Evolutionary conservation across 1,284 basidiomycete genomes (phyloP).

Genomic region (Anthracocystis walkeri): DNA sequence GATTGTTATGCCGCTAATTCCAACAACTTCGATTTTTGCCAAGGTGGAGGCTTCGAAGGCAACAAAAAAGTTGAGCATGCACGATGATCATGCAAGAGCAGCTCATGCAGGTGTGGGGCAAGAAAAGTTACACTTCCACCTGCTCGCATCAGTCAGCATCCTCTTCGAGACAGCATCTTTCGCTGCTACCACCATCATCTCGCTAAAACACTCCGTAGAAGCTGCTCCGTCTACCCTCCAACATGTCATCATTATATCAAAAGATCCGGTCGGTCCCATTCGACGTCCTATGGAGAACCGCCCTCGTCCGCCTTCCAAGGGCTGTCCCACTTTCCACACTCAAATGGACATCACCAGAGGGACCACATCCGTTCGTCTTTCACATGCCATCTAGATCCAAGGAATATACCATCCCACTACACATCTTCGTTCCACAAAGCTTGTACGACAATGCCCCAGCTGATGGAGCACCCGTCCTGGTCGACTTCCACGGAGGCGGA

Average conservation of each 20-base stretch:
- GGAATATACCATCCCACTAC: conserved; percentile 48
- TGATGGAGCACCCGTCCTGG: conserved; percentile 37
- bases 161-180: background rate
- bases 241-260: conserved; percentile 38
- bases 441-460: conserved; percentile 22
- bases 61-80: background rate
- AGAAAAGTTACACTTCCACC: background rate
- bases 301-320: conserved; percentile 46
- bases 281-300: conserved; percentile 47
- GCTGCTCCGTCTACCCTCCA: background rate
- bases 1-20: conserved; percentile 5
- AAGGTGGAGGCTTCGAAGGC: too few species aligned
- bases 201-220: conserved; percentile 3
- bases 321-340: conserved; percentile 43
- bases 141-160: background rate
- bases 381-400: conserved; percentile 43
- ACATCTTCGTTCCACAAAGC: conserved; percentile 48
- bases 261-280: conserved; percentile 45
- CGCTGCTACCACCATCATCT: conserved; percentile 2
- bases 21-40: background rate
- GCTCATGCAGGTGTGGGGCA: conserved; percentile 7
- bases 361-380: conserved; percentile 51
- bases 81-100: conserved; percentile 4
- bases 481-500: conserved; percentile 63
- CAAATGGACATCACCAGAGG: conserved; percentile 50